phyloP scores from a whole-genome alignment of 305 asterid species.

The Solanum hybrid region DNA sequence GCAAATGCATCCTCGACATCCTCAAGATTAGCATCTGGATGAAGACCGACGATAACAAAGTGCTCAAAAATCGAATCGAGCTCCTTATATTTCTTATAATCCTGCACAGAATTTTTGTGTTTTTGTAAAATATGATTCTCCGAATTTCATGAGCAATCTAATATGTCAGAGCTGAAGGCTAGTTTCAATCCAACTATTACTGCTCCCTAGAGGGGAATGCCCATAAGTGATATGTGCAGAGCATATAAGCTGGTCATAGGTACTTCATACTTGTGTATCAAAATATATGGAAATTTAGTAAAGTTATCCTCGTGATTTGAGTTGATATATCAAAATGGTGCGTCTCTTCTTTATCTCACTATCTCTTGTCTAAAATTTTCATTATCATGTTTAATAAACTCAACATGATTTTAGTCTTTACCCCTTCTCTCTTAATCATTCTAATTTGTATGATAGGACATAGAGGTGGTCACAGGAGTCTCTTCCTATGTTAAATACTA shows the following conservation, averaged over 20 bases:
- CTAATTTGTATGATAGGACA: not conserved
- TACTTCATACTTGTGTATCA: not conserved
- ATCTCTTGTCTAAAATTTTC: not conserved
- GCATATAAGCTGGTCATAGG: not conserved
- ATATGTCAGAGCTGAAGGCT: not conserved
- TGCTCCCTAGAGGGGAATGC: not conserved
- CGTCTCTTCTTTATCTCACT: not conserved
- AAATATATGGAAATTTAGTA: not conserved
- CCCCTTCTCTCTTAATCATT: not conserved
- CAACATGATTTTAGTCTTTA: not conserved
- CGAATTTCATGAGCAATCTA: not conserved
- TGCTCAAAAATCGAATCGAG: constrained; percentile 78
- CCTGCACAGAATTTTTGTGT: constrained; percentile 32
- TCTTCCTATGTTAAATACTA: not conserved
- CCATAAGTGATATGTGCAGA: not conserved
- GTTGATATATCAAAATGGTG: not conserved
- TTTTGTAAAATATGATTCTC: not conserved
- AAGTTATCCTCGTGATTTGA: not conserved
- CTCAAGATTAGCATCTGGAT: constrained; percentile 75
- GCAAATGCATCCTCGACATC: constrained; percentile 71
- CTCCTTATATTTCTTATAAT: constrained; percentile 61
- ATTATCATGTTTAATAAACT: not conserved
- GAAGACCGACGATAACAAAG: constrained; percentile 76
- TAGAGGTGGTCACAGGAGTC: not conserved
- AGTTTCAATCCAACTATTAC: not conserved